Percentiles rank a stretch among this genome's conserved stretches.
These are phyloP conservation scores for Cercospora beticola DNA, from an alignment of 2,329 filamentous ascomycete species.

Conservation along the genomic window DNA sequence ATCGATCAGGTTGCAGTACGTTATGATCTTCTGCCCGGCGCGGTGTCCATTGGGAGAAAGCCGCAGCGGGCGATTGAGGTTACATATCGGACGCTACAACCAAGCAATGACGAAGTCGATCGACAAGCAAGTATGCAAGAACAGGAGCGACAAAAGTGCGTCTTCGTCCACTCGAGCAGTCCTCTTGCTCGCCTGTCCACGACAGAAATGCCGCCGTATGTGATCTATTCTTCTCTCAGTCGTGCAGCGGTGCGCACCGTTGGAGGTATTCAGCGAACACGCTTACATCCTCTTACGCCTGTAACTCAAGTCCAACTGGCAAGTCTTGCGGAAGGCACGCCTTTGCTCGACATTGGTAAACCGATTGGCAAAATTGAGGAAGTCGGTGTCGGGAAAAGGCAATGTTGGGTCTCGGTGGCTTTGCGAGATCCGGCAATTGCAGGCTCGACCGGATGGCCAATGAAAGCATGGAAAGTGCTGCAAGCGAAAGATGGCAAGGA, in stretches of 20 bases:
- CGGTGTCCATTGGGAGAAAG: conserved; percentile 55
- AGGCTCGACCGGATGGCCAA: conserved; percentile 31
- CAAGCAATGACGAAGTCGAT: conserved; percentile 50
- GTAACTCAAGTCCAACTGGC: conserved; percentile 74
- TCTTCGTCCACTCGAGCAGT: conserved; percentile 86
- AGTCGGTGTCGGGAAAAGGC: conserved; percentile 50
- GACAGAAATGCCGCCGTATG: conserved; percentile 79
- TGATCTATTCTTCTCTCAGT: conserved; percentile 86
- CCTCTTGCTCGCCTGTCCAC: conserved; percentile 67
- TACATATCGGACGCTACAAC: conserved; percentile 82
- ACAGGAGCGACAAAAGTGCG: conserved; percentile 60
- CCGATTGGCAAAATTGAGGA: conserved; percentile 76
- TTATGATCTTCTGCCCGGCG: conserved; percentile 74
- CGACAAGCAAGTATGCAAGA: conserved; percentile 37
- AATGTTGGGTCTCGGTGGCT: conserved; percentile 81
- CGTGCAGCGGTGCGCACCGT: conserved; percentile 53
- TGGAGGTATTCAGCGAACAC: conserved; percentile 63
- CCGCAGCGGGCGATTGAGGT: conserved; percentile 88
- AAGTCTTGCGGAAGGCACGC: conserved; percentile 78
- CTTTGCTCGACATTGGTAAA: conserved; percentile 80
- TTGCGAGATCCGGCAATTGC: conserved; percentile 44
- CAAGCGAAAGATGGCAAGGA: conserved; percentile 73
- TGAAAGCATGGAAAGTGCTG: conserved; percentile 79
- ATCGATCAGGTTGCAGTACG: conserved; percentile 93
- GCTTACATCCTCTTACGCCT: conserved; percentile 86